Base-by-base conservation (phyloP, 1,284 basidiomycete genomes). In the Gomphus bonarii region DNA sequence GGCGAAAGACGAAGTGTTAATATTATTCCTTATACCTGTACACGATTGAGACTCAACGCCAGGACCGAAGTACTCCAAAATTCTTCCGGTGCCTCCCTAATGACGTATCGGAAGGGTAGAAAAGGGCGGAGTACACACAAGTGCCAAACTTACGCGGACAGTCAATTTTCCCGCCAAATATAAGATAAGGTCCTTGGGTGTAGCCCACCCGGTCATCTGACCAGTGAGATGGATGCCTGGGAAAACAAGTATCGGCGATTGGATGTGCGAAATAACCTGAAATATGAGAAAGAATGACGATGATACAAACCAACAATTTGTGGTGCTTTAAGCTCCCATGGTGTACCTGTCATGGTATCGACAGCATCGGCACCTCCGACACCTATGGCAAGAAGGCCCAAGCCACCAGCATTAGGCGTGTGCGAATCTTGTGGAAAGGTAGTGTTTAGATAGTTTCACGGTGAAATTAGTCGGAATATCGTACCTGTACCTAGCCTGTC, bases 331-430 rank as follows among this genome's bases (percentile, higher is more conserved):
- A 99, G 76, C 70, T 99, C 97, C 97, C 97, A 99, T 40, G 95
- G 94, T 18, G 95, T 97, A 60, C 91, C 88, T 9, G 95, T 97
- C 85, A 99, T 89, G 14, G 94, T 97, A 70, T 99, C 97, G 33
- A 99, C 97, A 18, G 97, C 97, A 69, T 99, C 97, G 20, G 97
- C 97, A 60, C 97, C 97, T 63, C 97, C 97, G 25, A 99, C 97
- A 61, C 97, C 97, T 59, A 98, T 98, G 9, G 97, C 97, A 60
- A 99, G 81, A 78, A 95, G 83, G n/a, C 97, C 97, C 56, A 99
- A 81, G 51, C 97, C 97, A 61, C 95, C 94, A 44, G 97, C 97
- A 69, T 99, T 99, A 8, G 97, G 97, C 4, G 97, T 99, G 73
- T 99, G 97, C 33, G 92, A 95, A 72, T 99, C 97, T 81, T 75